Evolutionary conservation across 2,329 filamentous ascomycete genomes (phyloP), one percentile per base, ranked within the genome.

Genomic region (Fusarium penzigii): DNA sequence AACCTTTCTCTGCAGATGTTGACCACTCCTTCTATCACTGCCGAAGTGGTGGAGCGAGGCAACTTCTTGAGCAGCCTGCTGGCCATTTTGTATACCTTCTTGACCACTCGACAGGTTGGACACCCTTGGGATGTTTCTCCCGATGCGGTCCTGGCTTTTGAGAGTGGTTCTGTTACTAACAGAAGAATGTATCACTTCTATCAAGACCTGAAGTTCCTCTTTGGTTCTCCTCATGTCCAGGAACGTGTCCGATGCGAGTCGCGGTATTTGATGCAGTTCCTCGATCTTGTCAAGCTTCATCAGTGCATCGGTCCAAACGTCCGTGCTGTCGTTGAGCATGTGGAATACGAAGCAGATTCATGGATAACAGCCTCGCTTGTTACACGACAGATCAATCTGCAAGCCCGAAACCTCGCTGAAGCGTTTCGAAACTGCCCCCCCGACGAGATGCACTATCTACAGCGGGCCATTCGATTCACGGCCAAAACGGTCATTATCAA

Each of bases 101-200:
- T 99, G 39, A 99, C 94, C 0, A 96, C 92, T 6, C 83, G 95
- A 46, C 94, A 99, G 77, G 94, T 99, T 39, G 92, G 92, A 1
- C 92, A 96, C 68, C 93, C 94, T 0, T 89, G 90, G 75, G 89
- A 96, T 59, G 88, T 97, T 40, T 88, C 91, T 51, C 88, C 90
- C 1, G 88, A 86, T 62, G 93, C 92, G 2, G 92, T 92, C 2
- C 78, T 99, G 44, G 91, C 92, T 0, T 96, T 97, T 65, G 94
- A 99, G 69, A 89, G 91, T 34, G 94, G 94, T 1, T 94, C 93
- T 1, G 91, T 97, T 14, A 96, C 92, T 0, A 99, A 99, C 69
- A 82, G 94, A 44, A 85, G 94, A 34, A 92, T 99, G 80, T 97
- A 97, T 66, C 94, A 97, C 71, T 99, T 99, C 76, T 99, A 97